Evolutionary conservation across 306 rosid species (phyloP).

Genomic region (Lagenaria siceraria): DNA sequence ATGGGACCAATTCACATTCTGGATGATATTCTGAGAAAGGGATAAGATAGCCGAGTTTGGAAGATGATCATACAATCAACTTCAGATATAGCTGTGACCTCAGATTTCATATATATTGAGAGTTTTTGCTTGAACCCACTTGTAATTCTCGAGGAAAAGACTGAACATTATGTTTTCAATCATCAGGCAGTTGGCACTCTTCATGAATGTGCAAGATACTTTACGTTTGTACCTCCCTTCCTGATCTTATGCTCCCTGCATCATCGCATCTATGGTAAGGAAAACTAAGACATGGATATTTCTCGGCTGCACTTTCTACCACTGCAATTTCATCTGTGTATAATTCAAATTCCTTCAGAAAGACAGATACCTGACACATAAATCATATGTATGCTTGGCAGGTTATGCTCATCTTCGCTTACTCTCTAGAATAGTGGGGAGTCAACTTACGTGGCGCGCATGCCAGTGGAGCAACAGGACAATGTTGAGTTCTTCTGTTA

Average conservation of each 20-base stretch:
- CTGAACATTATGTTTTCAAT: not conserved
- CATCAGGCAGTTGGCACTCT: not conserved
- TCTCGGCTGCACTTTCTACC: not conserved
- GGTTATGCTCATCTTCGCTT: not conserved
- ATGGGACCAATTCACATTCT: conserved; percentile 63
- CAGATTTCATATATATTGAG: not conserved
- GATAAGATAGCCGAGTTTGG: conserved; percentile 10
- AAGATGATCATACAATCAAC: not conserved
- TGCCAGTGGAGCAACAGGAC: not conserved
- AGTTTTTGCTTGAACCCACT: not conserved
- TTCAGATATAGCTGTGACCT: not conserved
- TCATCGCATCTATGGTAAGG: too few species aligned
- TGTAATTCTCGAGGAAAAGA: not conserved
- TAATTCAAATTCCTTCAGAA: not conserved
- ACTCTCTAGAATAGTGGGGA: not conserved
- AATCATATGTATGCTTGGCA: not conserved
- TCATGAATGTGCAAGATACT: not conserved
- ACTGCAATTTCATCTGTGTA: not conserved
- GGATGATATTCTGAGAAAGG: conserved; percentile 43
- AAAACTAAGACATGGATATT: not conserved
- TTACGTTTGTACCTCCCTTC: too few species aligned
- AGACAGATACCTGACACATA: not conserved
- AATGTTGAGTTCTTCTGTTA: not conserved
- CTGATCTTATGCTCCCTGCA: too few species aligned
- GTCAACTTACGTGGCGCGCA: not conserved